phyloP scores from a whole-genome alignment of 2,329 filamentous ascomycete species.

The Diaporthe citri region DNA sequence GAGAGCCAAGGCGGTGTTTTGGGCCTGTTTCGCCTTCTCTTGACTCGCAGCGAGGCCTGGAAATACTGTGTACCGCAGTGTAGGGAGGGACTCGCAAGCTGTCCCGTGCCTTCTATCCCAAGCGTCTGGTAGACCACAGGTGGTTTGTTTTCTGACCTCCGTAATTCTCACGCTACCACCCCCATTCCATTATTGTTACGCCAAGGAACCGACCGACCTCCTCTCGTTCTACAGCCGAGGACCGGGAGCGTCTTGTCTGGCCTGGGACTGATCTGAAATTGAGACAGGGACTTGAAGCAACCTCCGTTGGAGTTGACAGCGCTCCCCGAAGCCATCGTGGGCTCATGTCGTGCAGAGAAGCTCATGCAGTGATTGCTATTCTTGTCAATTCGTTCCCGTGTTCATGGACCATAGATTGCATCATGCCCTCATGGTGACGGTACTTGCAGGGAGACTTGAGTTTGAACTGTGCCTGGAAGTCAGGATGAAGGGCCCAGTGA shows the following conservation, averaged over 20 bases:
- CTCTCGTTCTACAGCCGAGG: background rate
- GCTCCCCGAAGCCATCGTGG: slow-evolving; percentile 24
- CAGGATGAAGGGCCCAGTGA: slow-evolving; percentile 27
- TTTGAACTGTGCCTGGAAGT: slow-evolving; percentile 31
- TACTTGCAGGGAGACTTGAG: slow-evolving; percentile 32
- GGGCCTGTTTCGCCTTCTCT: slow-evolving; percentile 37
- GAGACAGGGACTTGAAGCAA: slow-evolving; percentile 24
- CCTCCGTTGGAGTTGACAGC: slow-evolving; percentile 9
- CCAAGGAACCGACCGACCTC: background rate
- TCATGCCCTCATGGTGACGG: slow-evolving; percentile 35
- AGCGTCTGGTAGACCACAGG: slow-evolving; percentile 13
- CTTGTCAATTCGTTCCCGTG: slow-evolving; percentile 16
- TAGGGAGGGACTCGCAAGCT: slow-evolving; percentile 3
- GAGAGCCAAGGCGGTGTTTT: slow-evolving; percentile 34
- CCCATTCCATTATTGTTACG: background rate
- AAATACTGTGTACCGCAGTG: slow-evolving; percentile 7
- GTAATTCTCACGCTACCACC: background rate
- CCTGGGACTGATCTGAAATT: slow-evolving; percentile 23
- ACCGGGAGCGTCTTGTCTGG: slow-evolving; percentile 1
- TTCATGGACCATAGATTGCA: slow-evolving; percentile 17
- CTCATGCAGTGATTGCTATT: slow-evolving; percentile 23
- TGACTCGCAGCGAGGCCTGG: slow-evolving; percentile 33
- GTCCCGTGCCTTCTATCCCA: slow-evolving; percentile 8
- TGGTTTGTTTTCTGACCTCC: background rate
- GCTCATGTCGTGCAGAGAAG: slow-evolving; percentile 9